Percentiles rank a stretch among this genome's conserved stretches.
These are phyloP conservation scores for Spinacia oleracea DNA, from an alignment of 179 eudicot species.

Conservation along the genomic window DNA sequence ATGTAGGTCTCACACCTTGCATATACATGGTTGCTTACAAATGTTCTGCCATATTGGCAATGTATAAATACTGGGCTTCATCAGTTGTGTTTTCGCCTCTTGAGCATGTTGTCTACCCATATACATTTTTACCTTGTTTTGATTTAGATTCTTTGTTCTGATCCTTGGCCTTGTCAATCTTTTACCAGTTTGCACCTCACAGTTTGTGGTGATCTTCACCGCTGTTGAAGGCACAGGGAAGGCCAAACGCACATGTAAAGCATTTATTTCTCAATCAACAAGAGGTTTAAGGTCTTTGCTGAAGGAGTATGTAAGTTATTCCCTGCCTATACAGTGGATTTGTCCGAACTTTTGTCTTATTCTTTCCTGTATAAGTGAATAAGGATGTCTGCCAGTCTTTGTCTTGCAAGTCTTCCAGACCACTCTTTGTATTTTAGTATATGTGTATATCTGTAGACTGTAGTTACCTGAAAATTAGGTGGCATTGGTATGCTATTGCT, in stretches of 20 bases:
- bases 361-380: not conserved
- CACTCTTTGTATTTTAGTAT: not conserved
- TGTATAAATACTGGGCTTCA: not conserved
- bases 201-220: conserved; percentile 84
- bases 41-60: not conserved
- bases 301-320: conserved; percentile 77
- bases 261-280: conserved; percentile 85
- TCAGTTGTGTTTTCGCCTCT: not conserved
- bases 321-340: conserved; percentile 5
- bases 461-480: not conserved
- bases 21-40: not conserved
- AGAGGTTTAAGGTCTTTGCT: conserved; percentile 81
- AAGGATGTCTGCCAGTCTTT: not conserved
- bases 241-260: conserved; percentile 59
- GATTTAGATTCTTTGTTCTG: conserved; percentile 21
- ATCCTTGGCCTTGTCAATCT: conserved; percentile 9
- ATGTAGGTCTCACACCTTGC: not conserved
- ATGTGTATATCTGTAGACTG: not conserved
- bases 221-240: conserved; percentile 47
- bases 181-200: conserved; percentile 71
- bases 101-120: not conserved
- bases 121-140: not conserved
- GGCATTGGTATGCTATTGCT: not conserved
- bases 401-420: not conserved
- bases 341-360: not conserved